Conservation (phyloP, 768 basidiomycete genomes). For the Naganishia randhawae region DNA sequence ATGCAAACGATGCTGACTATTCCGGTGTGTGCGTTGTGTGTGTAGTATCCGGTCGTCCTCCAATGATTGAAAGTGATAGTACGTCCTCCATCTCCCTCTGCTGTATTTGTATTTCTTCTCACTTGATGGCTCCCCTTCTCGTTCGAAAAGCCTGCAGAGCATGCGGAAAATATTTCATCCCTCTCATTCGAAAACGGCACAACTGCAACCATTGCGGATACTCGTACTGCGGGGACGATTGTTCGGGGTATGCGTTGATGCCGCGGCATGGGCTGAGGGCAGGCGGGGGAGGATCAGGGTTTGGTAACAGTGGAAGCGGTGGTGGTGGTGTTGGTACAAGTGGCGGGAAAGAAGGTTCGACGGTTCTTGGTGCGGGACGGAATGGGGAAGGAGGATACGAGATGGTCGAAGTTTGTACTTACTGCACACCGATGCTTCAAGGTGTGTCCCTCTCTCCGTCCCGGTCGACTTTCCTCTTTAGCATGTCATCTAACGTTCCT, state of each 20-base stretch:
- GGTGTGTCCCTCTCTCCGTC: constrained; percentile 32
- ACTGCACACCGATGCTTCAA: constrained; percentile 47
- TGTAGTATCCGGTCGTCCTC: constrained; percentile 20
- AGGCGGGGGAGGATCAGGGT: background rate
- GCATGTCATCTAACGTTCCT: background rate
- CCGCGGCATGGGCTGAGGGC: constrained; percentile 33
- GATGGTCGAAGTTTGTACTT: constrained; percentile 44
- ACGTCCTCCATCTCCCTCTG: background rate
- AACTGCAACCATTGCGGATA: constrained; percentile 49
- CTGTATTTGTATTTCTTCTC: background rate
- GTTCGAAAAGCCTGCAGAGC: constrained; percentile 39
- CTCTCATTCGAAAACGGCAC: constrained; percentile 43
- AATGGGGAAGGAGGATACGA: constrained; percentile 43
- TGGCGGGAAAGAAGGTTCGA: constrained; percentile 24
- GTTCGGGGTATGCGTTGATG: constrained; percentile 47
- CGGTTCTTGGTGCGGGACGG: constrained; percentile 20
- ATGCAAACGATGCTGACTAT: too few relatives aligned
- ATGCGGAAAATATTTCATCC: constrained; percentile 48
- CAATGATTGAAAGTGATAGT: constrained; percentile 4
- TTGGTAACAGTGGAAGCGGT: too few relatives aligned
- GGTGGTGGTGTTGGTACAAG: too few relatives aligned
- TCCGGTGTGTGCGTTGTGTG: too few relatives aligned
- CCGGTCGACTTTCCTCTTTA: background rate
- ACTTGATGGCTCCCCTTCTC: too few relatives aligned
- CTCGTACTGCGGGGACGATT: constrained; percentile 45